Percentiles rank a stretch among this genome's conserved stretches.
Conservation (phyloP, 208 protist species). For the Kentomonas sorsogonicus region DNA sequence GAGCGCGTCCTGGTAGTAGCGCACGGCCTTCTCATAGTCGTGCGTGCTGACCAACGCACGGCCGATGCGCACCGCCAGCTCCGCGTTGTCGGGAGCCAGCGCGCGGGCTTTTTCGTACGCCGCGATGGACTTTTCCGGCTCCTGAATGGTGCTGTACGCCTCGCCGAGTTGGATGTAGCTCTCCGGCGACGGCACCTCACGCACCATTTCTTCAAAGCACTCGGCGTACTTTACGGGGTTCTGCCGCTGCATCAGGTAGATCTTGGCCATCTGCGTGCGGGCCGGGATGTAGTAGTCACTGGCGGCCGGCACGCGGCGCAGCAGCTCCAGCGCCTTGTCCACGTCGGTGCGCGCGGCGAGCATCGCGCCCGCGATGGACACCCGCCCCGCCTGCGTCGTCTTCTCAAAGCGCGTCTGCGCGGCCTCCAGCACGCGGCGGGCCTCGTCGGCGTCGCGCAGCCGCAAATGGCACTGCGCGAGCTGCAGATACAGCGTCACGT, state of each 20-base stretch:
- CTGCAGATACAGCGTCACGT: slow-evolving; percentile 85
- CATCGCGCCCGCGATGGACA: slow-evolving; percentile 83
- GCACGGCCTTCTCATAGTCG: slow-evolving; percentile 89
- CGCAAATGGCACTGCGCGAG: slow-evolving; percentile 74
- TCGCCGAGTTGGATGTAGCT: slow-evolving; percentile 85
- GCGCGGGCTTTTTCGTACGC: slow-evolving; percentile 85
- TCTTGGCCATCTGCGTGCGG: slow-evolving; percentile 82
- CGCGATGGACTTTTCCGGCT: slow-evolving; percentile 87
- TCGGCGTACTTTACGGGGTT: slow-evolving; percentile 75
- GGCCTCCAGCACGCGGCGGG: slow-evolving; percentile 58
- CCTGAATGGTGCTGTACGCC: slow-evolving; percentile 84
- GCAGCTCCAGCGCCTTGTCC: slow-evolving; percentile 75
- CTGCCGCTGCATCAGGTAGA: slow-evolving; percentile 80
- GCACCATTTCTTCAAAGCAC: slow-evolving; percentile 89
- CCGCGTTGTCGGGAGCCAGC: slow-evolving; percentile 72
- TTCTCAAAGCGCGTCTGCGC: slow-evolving; percentile 53
- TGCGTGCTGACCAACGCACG: slow-evolving; percentile 90
- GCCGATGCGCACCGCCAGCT: slow-evolving; percentile 90
- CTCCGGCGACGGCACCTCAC: slow-evolving; percentile 58
- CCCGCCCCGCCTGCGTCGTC: slow-evolving; percentile 64
- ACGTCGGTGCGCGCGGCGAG: slow-evolving; percentile 77
- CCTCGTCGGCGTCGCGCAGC: slow-evolving; percentile 70
- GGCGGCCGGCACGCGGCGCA: slow-evolving; percentile 59
- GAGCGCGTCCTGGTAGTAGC: slow-evolving; percentile 89
- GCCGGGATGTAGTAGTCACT: slow-evolving; percentile 78